Conservation (phyloP, 2,329 filamentous ascomycete genomes). For the Stagonosporopsis vannaccii region DNA sequence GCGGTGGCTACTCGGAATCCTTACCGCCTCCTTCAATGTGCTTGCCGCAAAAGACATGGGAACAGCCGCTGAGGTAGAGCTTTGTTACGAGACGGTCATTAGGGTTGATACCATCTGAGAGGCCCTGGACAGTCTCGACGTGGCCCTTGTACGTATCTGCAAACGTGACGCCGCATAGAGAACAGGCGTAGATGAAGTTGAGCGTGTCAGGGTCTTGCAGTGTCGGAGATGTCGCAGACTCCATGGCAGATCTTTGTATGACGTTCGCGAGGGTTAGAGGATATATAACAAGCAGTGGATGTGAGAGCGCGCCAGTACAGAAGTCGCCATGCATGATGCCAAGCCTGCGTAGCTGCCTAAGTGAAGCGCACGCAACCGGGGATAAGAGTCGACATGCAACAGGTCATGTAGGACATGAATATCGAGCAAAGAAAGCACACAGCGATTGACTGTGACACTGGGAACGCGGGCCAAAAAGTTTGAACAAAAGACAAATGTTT, state of each 20-base stretch:
- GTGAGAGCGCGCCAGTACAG: constrained; percentile 6
- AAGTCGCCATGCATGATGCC: constrained; percentile 31
- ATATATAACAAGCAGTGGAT: constrained; percentile 6
- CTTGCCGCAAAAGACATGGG: constrained; percentile 57
- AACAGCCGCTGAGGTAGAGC: constrained; percentile 58
- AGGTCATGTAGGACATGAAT: too few relatives aligned
- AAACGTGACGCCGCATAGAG: constrained; percentile 55
- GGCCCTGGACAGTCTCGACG: constrained; percentile 46
- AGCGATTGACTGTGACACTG: background rate
- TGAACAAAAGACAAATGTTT: background rate
- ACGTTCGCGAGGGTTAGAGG: constrained; percentile 2
- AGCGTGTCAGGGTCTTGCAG: constrained; percentile 43
- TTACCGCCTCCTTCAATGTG: constrained; percentile 59
- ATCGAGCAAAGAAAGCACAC: background rate
- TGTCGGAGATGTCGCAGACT: constrained; percentile 15
- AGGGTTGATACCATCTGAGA: constrained; percentile 47
- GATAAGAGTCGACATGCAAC: background rate
- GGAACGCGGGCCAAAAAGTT: background rate
- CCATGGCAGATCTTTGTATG: constrained; percentile 21
- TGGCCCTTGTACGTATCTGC: constrained; percentile 54
- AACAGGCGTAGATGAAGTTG: constrained; percentile 59
- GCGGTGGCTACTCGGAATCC: constrained; percentile 17
- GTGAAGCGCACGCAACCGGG: background rate
- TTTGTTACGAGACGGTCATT: constrained; percentile 52
- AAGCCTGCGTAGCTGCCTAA: constrained; percentile 17